A percentile compares a stretch with the other conserved stretches of the same genome.
These are phyloP conservation scores for Aspergillus fructus DNA, from an alignment of 2,329 filamentous ascomycete species.

Conservation along the genomic window DNA sequence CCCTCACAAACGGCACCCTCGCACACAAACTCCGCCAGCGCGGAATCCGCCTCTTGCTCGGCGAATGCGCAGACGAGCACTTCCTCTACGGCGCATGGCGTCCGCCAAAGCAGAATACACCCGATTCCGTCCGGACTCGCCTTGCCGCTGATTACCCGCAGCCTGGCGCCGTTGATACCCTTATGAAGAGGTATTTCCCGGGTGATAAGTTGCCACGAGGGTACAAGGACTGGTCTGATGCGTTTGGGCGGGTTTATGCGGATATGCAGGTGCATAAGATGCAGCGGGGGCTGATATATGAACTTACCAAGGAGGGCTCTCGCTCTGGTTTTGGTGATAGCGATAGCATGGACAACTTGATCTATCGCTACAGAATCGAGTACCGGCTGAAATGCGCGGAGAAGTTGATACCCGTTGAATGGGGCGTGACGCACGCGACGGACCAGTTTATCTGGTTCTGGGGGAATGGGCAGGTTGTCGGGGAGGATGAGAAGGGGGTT, in stretches of 20 bases:
- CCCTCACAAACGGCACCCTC: slow-evolving; percentile 51
- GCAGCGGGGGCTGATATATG: slow-evolving; percentile 51
- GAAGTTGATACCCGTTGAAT: slow-evolving; percentile 42
- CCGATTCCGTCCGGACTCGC: slow-evolving; percentile 44
- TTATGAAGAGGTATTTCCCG: slow-evolving; percentile 49
- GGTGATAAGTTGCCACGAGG: slow-evolving; percentile 36
- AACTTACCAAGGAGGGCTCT: slow-evolving; percentile 33
- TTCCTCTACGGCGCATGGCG: slow-evolving; percentile 53
- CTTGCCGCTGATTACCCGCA: slow-evolving; percentile 55
- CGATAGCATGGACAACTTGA: slow-evolving; percentile 38
- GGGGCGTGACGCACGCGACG: slow-evolving; percentile 56
- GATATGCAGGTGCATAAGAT: slow-evolving; percentile 57
- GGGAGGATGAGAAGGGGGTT: slow-evolving; percentile 45
- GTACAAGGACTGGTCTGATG: slow-evolving; percentile 50
- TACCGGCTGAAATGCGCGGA: slow-evolving; percentile 52
- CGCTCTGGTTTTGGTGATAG: not conserved
- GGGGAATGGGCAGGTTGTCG: slow-evolving; percentile 48
- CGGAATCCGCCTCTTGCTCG: slow-evolving; percentile 53
- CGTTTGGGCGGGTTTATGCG: slow-evolving; percentile 56
- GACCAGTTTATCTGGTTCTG: slow-evolving; percentile 59
- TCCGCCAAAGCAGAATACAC: slow-evolving; percentile 43
- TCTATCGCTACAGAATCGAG: slow-evolving; percentile 56
- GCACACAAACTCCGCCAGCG: slow-evolving; percentile 45
- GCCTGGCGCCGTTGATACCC: slow-evolving; percentile 37
- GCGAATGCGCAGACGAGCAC: slow-evolving; percentile 57